Evolutionary conservation across 306 rosid species (phyloP), one percentile per base, ranked within the genome.

Genomic region (Ormosia emarginata): DNA sequence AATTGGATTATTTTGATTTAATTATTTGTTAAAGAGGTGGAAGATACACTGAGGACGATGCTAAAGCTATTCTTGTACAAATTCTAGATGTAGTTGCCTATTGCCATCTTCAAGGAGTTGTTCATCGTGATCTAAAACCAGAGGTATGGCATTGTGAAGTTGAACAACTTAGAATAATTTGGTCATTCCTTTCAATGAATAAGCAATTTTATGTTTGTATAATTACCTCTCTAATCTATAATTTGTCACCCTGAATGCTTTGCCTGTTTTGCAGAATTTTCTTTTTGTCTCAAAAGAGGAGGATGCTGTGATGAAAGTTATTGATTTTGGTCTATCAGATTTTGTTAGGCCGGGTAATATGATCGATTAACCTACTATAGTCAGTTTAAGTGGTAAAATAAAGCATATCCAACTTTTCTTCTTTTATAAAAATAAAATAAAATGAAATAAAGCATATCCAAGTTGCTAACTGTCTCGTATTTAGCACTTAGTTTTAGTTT

Each of bases 271-370:
- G 85, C 97, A 95, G 99, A 95, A 95, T 86, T 95, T 95, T 83
- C 99, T 95, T 67, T 95, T 93, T 74, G 74, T 89, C 80, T 86
- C 95, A 65, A 93, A 80, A 85, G 93, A 90, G 3, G 99, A 88
- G 72, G 88, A 95, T 84, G 85, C 97, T 68, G 81, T 83, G 30
- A 79, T 95, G 90, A 95, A 93, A 89, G 96, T 84, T 83, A 95
- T 92, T 62, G 99, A 95, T 82, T 95, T 95, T 90, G 99, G 99
- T 89, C 94, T 95, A 85, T 95, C 99, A 12, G 99, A 95, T 87
- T 93, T 90, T 79, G 88, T 92, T 70, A 87, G 90, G 87, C 97
- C 99, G 81, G 98, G 99, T 93, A 90, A 87, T 33, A 67, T 79
- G 63, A 71, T 78, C 37, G 36, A 71, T 40, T 57, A 53, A 39